Conservation (phyloP, 495 filamentous ascomycete species). For the Lophiostoma macrostomum region DNA sequence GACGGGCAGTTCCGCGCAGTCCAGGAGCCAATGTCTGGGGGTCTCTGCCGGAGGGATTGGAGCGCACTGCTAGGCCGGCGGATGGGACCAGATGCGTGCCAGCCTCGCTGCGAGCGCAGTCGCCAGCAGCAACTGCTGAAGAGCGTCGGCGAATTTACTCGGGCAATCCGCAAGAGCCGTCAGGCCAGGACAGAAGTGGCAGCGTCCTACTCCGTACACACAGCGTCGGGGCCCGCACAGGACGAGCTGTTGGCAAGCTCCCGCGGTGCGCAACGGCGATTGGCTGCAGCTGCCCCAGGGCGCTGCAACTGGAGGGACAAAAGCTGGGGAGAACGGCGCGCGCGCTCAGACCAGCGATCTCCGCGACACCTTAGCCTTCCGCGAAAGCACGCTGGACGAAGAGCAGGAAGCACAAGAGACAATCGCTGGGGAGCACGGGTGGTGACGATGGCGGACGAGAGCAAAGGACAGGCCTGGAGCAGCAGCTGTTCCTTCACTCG, state of each 20-base stretch:
- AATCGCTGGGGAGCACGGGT: constrained; percentile 1
- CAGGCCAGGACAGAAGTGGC: constrained; percentile 21
- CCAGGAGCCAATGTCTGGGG: constrained; percentile 3
- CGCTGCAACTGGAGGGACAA: constrained; percentile 23
- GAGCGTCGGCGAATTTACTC: constrained; percentile 18
- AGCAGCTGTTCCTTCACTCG: constrained; percentile 19
- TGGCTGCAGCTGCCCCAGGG: constrained; percentile 21
- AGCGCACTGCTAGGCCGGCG: neutral
- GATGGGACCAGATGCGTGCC: neutral
- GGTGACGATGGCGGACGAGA: constrained; percentile 6
- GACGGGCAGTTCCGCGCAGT: constrained; percentile 1
- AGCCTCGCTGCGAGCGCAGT: constrained; percentile 1
- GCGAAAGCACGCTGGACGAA: neutral
- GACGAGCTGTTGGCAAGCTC: constrained; percentile 31
- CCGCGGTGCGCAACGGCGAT: constrained; percentile 14
- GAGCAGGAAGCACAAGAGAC: neutral
- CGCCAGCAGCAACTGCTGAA: constrained; percentile 8
- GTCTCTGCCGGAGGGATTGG: neutral
- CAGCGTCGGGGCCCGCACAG: constrained; percentile 29
- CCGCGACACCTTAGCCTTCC: neutral
- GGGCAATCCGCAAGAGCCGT: constrained; percentile 11
- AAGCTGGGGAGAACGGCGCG: constrained; percentile 20
- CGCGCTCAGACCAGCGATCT: constrained; percentile 25
- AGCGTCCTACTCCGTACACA: no score
- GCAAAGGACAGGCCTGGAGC: constrained; percentile 12